A percentile compares a stretch with the other conserved stretches of the same genome.
Evolutionary conservation across 1,284 basidiomycete species (phyloP).

Genomic region (Flammula alnicola): DNA sequence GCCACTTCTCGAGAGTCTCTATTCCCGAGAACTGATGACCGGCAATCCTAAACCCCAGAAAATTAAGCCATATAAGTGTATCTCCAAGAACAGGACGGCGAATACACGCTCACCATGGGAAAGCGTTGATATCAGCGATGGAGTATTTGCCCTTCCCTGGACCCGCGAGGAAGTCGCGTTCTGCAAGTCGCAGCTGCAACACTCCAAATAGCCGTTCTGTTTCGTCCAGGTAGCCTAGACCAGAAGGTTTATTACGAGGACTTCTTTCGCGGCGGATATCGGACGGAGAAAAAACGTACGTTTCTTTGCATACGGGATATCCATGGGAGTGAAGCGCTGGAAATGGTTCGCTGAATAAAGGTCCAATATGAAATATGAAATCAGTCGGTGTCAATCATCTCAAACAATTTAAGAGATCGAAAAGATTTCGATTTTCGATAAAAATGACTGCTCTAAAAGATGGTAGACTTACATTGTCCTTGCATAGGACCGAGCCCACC

Average conservation of each 20-base stretch:
- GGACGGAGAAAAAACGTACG: constrained; percentile 35
- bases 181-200: constrained; percentile 65
- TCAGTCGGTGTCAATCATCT: not conserved
- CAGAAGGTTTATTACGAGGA: constrained; percentile 7
- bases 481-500: constrained; percentile 75
- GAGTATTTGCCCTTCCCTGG: constrained; percentile 63
- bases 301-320: constrained; percentile 64
- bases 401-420: not conserved
- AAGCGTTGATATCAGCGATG: constrained; percentile 65
- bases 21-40: constrained; percentile 50
- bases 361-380: not conserved
- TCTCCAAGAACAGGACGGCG: not conserved
- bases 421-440: too few relatives aligned
- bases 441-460: too few relatives aligned
- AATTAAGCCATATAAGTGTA: not conserved
- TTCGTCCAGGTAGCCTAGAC: constrained; percentile 68
- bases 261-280: not conserved
- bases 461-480: constrained; percentile 51
- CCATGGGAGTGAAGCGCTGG: constrained; percentile 54
- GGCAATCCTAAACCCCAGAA: constrained; percentile 47
- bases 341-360: constrained; percentile 55
- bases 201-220: constrained; percentile 76
- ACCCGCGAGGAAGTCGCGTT: constrained; percentile 70
- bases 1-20: constrained; percentile 57
- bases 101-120: constrained; percentile 46